phyloP scores from a whole-genome alignment of 2,329 filamentous ascomycete species.

The Anisogramma anomala region DNA sequence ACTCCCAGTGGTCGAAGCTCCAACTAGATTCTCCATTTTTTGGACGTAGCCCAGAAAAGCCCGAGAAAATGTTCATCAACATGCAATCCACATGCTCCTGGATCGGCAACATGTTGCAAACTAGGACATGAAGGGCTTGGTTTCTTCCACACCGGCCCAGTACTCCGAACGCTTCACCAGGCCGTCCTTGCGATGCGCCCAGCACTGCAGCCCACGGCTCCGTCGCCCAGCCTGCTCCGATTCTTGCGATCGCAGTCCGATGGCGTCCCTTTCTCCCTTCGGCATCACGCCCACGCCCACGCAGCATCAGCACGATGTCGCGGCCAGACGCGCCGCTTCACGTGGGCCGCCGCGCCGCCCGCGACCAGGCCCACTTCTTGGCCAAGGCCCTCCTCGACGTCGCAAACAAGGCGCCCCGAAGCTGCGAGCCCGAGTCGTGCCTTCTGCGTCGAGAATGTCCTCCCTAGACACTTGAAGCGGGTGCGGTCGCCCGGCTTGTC shows the following conservation, averaged over 20 bases:
- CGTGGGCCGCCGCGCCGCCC: neutral
- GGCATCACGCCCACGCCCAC: slow-evolving; percentile 21
- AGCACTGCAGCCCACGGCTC: slow-evolving; percentile 33
- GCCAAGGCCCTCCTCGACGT: slow-evolving; percentile 3
- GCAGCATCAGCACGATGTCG: neutral
- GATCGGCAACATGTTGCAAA: neutral
- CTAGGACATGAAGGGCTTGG: neutral
- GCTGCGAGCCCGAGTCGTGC: slow-evolving; percentile 15
- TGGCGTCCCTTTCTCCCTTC: slow-evolving; percentile 38
- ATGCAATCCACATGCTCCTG: too few relatives aligned
- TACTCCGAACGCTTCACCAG: neutral
- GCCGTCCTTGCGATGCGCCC: slow-evolving; percentile 30
- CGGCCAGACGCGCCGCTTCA: neutral
- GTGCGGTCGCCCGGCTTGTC: slow-evolving; percentile 5
- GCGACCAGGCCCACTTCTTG: neutral
- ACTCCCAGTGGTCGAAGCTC: too few relatives aligned
- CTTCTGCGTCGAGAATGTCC: slow-evolving; percentile 17
- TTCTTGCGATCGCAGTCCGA: slow-evolving; percentile 64
- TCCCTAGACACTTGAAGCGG: slow-evolving; percentile 18
- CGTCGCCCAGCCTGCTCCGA: slow-evolving; percentile 50
- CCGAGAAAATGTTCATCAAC: too few relatives aligned
- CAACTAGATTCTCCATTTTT: too few relatives aligned
- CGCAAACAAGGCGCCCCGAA: slow-evolving; percentile 1
- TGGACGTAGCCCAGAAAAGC: too few relatives aligned
- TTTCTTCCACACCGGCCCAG: neutral